Base-by-base conservation (phyloP, 495 filamentous ascomycete genomes). In the Hypoxylon intermedium region DNA sequence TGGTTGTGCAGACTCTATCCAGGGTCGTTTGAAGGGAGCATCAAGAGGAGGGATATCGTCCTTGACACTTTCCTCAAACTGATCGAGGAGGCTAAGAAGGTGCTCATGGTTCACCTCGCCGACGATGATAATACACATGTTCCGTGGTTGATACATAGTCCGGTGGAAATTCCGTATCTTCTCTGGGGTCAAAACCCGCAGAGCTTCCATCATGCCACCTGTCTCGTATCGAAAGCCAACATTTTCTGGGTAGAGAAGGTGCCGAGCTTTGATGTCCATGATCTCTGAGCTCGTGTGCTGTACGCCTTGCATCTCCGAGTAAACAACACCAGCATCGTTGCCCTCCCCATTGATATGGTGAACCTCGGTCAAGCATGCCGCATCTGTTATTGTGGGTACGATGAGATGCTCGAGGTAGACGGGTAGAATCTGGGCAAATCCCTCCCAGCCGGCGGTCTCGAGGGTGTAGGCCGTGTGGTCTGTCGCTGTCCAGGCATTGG, bases 91-190 rank as follows among this genome's bases (percentile, higher is more conserved):
- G 2, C 85, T 75, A 36, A 98, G 76, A 43, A 99, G 82, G 67
- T 95, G 77, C 0, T 80, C 74, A 73, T 97, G 92, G 65, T 96
- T 85, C 9, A 95, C 88, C 67, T 96, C 92, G 48, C 94, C 94
- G 44, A 93, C 86, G 45, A 99, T 84, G 28, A 97, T 80, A 47
- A 98, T 71, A 61, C 93, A 96, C 59, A 99, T 74, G 68, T 99
- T 99, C 68, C 91, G 95, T 6, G 95, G 94, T 66, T 97, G 93
- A 66, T 99, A 99, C 95, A 99, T 99, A 51, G 92, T 89, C 47
- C 87, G 87, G 71, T 99, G 94, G 73, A 97, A 99, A 24, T 82
- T 83, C 6, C 95, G 86, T 64, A 99, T 99, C 15, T 91, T 85
- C 45, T 98, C 89, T 2, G 91, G 87, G 2, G 90, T 92, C 36